These are phyloP conservation scores for Penicillium crustosum DNA, from an alignment of 2,329 filamentous ascomycete species.

Conservation along the genomic window DNA sequence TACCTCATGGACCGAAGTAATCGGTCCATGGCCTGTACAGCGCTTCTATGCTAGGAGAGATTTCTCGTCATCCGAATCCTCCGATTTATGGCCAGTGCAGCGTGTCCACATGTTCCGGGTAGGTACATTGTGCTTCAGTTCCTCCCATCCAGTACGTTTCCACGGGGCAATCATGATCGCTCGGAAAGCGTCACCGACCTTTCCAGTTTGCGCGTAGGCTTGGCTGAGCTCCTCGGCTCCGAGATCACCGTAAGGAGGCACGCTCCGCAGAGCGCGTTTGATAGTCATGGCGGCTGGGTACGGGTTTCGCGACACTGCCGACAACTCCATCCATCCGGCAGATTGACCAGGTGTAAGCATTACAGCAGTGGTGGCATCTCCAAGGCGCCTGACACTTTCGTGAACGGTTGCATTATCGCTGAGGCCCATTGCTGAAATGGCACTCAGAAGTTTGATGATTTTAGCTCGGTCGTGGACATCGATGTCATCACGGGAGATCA, in stretches of 20 bases:
- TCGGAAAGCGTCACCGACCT: slow-evolving; percentile 70
- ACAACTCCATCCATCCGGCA: slow-evolving; percentile 76
- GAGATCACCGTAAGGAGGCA: slow-evolving; percentile 70
- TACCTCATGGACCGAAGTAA: neutral
- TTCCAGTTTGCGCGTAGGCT: slow-evolving; percentile 73
- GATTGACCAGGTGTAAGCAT: slow-evolving; percentile 79
- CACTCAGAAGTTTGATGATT: slow-evolving; percentile 73
- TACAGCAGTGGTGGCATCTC: slow-evolving; percentile 71
- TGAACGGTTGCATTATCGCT: slow-evolving; percentile 43
- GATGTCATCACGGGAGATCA: slow-evolving; percentile 68
- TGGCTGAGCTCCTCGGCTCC: slow-evolving; percentile 67
- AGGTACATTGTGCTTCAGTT: slow-evolving; percentile 31
- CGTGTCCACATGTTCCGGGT: neutral
- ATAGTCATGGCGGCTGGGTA: slow-evolving; percentile 74
- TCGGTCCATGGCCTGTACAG: neutral
- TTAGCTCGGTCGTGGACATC: slow-evolving; percentile 63
- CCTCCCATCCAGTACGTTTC: slow-evolving; percentile 65
- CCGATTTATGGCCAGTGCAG: neutral
- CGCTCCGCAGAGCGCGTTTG: slow-evolving; percentile 69
- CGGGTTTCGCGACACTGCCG: slow-evolving; percentile 55
- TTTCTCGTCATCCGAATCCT: neutral
- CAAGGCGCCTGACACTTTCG: slow-evolving; percentile 53
- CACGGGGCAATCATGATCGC: slow-evolving; percentile 82
- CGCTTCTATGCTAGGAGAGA: neutral
- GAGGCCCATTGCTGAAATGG: slow-evolving; percentile 62